Evolutionary conservation across 192 early-diverging fungal genomes (phyloP).

Genomic region (Coemansia sp.): DNA sequence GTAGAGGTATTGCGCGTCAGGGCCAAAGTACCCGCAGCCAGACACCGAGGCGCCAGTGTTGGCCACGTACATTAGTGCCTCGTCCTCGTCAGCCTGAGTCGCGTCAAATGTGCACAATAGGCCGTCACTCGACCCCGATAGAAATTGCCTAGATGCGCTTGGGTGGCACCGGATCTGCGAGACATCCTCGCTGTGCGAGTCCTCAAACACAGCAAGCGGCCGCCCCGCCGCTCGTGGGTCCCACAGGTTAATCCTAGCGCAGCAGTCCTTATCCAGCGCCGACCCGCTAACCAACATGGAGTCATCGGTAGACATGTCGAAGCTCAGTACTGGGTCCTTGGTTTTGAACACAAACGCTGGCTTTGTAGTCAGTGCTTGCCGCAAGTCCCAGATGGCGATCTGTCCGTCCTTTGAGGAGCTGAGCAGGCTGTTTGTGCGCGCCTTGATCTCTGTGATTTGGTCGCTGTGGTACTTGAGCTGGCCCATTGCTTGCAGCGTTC

Average conservation of each 20-base stretch:
- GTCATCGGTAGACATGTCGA: slow-evolving; percentile 42
- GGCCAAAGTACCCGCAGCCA: slow-evolving; percentile 91
- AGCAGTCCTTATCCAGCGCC: slow-evolving; percentile 27
- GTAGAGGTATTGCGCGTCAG: slow-evolving; percentile 86
- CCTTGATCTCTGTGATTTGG: slow-evolving; percentile 66
- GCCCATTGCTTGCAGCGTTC: slow-evolving; percentile 51
- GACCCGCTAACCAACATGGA: slow-evolving; percentile 37
- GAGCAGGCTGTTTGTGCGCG: slow-evolving; percentile 55
- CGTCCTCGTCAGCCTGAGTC: slow-evolving; percentile 82
- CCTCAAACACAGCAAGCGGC: slow-evolving; percentile 36
- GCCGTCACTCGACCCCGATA: slow-evolving; percentile 77
- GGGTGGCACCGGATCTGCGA: slow-evolving; percentile 76
- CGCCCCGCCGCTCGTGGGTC: slow-evolving; percentile 21
- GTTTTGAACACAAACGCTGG: slow-evolving; percentile 36
- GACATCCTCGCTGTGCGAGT: slow-evolving; percentile 79
- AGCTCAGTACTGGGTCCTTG: slow-evolving; percentile 59
- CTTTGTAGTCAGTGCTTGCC: slow-evolving; percentile 26
- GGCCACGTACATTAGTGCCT: slow-evolving; percentile 79
- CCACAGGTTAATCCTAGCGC: slow-evolving; percentile 52
- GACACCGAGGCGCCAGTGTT: slow-evolving; percentile 85
- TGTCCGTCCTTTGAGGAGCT: slow-evolving; percentile 67
- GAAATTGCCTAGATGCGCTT: slow-evolving; percentile 53
- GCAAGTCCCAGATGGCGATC: slow-evolving; percentile 73
- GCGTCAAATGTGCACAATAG: slow-evolving; percentile 77
- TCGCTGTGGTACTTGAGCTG: slow-evolving; percentile 61